These are phyloP conservation scores for Acacia pycnantha DNA, from an alignment of 331 rosid species.

Conservation along the genomic window DNA sequence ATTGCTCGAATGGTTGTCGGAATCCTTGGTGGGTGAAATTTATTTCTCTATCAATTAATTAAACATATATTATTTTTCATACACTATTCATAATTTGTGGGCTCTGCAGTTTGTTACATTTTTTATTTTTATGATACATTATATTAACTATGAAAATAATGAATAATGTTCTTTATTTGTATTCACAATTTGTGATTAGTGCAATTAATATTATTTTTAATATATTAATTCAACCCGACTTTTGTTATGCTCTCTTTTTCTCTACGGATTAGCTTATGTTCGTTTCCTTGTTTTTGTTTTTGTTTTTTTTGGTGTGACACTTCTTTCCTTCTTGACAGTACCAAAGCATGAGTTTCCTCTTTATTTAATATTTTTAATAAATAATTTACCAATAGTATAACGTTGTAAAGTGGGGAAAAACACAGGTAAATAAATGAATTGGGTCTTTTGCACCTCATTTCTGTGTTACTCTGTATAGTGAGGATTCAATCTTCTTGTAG, in stretches of 20 bases:
- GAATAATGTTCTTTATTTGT: not conserved
- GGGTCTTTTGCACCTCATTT: not conserved
- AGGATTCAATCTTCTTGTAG: not conserved
- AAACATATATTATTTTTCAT: too few relatives aligned
- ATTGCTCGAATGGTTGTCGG: conserved; percentile 68
- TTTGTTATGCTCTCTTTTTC: not conserved
- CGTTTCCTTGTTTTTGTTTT: not conserved
- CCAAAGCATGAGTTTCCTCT: not conserved
- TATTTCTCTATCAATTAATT: not conserved
- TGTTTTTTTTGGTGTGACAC: too few relatives aligned
- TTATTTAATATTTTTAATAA: not conserved
- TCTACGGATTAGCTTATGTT: not conserved
- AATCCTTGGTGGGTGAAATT: conserved; percentile 51
- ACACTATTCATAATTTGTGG: not conserved
- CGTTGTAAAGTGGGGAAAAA: not conserved
- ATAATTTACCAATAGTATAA: not conserved
- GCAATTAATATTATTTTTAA: not conserved
- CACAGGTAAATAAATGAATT: not conserved
- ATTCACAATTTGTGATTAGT: not conserved
- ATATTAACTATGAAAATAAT: not conserved
- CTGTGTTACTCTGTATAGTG: not conserved
- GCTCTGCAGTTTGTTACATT: not conserved
- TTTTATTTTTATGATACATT: not conserved
- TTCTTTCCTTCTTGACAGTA: not conserved
- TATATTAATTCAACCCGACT: not conserved